Conservation (phyloP, 805 yeast species). For the Saccharomycopsis oosterbeekiorum region DNA sequence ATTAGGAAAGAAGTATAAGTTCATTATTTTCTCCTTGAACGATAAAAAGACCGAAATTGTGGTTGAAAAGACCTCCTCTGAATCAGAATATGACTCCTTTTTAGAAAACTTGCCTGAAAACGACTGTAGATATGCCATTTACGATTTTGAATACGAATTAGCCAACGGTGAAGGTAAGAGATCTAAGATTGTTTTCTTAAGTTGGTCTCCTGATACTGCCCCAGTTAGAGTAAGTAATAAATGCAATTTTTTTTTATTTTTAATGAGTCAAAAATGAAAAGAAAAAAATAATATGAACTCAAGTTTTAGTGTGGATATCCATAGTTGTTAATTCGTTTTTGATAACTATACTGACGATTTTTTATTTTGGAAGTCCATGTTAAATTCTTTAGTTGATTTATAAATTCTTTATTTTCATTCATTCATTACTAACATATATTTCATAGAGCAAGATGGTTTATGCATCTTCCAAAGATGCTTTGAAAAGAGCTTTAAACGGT, state of each 20-base stretch:
- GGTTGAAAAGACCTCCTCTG: slow-evolving; percentile 75
- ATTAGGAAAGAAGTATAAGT: slow-evolving; percentile 84
- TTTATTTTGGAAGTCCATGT: no score
- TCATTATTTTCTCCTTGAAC: slow-evolving; percentile 70
- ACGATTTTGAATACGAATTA: slow-evolving; percentile 92
- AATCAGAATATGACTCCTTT: slow-evolving; percentile 72
- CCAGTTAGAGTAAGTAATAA: slow-evolving; percentile 49
- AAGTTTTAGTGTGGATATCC: no score
- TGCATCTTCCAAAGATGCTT: slow-evolving; percentile 96
- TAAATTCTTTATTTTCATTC: background rate
- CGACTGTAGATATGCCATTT: slow-evolving; percentile 93
- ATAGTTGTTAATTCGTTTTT: no score
- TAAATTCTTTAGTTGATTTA: no score
- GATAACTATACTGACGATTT: no score
- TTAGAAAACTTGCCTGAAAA: slow-evolving; percentile 86
- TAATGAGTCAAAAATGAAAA: background rate
- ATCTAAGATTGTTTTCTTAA: slow-evolving; percentile 57
- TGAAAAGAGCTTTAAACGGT: slow-evolving; percentile 96
- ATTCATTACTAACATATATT: slow-evolving; percentile 6
- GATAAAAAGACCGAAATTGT: slow-evolving; percentile 83
- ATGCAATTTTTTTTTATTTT: background rate
- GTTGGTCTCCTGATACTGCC: slow-evolving; percentile 98
- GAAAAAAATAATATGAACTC: background rate
- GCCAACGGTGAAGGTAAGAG: slow-evolving; percentile 91
- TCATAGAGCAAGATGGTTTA: slow-evolving; percentile 80